phyloP scores from a whole-genome alignment of 129 eudicot species.

The Erigeron canadensis region DNA sequence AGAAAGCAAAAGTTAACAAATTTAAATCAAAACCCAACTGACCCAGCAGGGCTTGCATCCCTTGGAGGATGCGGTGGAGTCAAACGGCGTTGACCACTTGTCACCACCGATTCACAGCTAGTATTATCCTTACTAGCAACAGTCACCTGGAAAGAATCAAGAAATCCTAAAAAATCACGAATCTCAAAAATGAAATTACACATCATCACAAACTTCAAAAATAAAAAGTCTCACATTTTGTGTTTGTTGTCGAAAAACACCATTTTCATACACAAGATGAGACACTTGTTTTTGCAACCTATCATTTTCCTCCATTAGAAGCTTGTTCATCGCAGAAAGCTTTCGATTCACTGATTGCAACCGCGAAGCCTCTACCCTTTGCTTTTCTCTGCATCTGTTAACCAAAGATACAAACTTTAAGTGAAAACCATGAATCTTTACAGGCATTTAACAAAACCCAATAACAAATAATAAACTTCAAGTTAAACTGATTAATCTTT shows the following conservation, averaged over 20 bases:
- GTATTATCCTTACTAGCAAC: constrained; percentile 61
- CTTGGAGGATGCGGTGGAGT: constrained; percentile 79
- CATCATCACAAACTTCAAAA: not conserved
- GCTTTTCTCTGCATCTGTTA: constrained; percentile 91
- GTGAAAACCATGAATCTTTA: not conserved
- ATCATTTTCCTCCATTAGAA: constrained; percentile 94
- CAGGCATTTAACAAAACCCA: not conserved
- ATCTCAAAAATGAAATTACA: constrained; percentile 9
- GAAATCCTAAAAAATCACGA: not conserved
- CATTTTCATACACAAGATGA: constrained; percentile 84
- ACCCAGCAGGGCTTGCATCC: constrained; percentile 99
- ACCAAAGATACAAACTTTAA: not conserved
- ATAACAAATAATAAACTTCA: not conserved
- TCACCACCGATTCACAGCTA: constrained; percentile 95
- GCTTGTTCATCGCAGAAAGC: constrained; percentile 94
- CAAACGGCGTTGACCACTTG: constrained; percentile 86
- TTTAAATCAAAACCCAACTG: constrained; percentile 27
- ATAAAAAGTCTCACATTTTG: constrained; percentile 52
- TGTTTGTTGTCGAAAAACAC: constrained; percentile 83
- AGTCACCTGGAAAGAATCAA: constrained; percentile 46
- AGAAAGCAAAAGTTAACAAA: not conserved
- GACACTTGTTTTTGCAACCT: constrained; percentile 95
- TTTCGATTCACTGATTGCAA: constrained; percentile 93
- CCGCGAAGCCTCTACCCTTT: constrained; percentile 89
- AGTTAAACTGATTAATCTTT: not conserved